Percentiles rank a stretch among this genome's conserved stretches.
phyloP scores from a whole-genome alignment of 257 asterid genomes.

The Haberlea rhodopensis region DNA sequence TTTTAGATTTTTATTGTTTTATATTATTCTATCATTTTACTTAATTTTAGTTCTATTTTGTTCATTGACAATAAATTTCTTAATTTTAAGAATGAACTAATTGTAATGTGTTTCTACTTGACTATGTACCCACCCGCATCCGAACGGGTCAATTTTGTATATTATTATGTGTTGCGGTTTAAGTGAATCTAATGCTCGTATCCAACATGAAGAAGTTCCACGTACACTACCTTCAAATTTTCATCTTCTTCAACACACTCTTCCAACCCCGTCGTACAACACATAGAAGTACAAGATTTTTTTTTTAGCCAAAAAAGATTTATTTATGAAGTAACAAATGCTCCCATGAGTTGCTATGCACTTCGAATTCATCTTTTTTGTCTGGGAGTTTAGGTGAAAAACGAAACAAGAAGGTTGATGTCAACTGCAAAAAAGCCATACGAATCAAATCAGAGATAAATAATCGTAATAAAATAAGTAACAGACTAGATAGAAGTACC shows the following conservation, averaged over 20 bases:
- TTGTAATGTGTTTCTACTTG: no score
- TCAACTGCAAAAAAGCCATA: neutral
- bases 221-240: conserved; percentile 54
- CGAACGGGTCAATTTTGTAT: no score
- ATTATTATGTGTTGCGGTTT: no score
- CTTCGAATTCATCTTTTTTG: no score
- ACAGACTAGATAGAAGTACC: conserved; percentile 28
- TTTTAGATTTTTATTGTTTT: no score
- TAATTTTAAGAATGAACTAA: no score
- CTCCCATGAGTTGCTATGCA: neutral
- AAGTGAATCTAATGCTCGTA: neutral
- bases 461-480: neutral
- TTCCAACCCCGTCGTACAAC: conserved; percentile 91
- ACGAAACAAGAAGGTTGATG: neutral
- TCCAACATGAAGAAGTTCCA: neutral
- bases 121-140: no score
- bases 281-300: no score
- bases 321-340: neutral
- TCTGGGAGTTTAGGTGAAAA: neutral
- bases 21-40: no score
- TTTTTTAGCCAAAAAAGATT: neutral
- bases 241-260: conserved; percentile 86
- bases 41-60: no score
- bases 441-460: neutral
- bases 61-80: no score